Evolutionary conservation across 495 filamentous ascomycete species (phyloP).

Genomic region (Collariella sp.): DNA sequence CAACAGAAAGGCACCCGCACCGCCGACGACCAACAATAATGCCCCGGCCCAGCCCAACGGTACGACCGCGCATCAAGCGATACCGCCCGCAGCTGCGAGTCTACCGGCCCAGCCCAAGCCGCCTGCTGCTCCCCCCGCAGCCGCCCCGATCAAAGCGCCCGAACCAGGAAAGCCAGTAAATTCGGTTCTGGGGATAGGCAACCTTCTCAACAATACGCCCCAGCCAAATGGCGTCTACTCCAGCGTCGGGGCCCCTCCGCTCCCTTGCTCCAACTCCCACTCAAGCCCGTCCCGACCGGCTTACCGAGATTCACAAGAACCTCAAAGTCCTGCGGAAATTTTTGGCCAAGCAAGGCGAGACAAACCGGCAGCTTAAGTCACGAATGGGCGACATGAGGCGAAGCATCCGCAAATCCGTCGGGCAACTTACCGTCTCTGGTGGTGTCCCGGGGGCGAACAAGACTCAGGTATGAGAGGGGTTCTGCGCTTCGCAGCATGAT

Average conservation of each 20-base stretch:
- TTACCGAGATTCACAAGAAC: constrained; percentile 59
- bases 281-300: constrained; percentile 34
- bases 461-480: constrained; percentile 38
- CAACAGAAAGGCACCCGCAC: neutral
- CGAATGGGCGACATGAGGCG: constrained; percentile 68
- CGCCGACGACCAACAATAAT: neutral
- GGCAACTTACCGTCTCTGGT: constrained; percentile 53
- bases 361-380: constrained; percentile 44
- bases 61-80: neutral
- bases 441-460: constrained; percentile 53
- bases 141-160: neutral
- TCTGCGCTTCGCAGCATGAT: neutral
- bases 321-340: constrained; percentile 63
- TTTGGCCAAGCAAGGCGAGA: constrained; percentile 43
- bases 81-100: neutral
- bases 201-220: neutral
- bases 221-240: constrained; percentile 9
- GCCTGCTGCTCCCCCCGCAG: neutral
- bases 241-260: neutral
- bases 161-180: neutral
- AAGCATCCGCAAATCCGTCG: constrained; percentile 58
- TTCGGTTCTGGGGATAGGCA: neutral
- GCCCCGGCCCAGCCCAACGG: constrained; percentile 10
- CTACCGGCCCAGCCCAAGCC: neutral
- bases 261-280: neutral